Base-by-base conservation (phyloP, 2,329 filamentous ascomycete species). In the Botryotinia globosa region DNA sequence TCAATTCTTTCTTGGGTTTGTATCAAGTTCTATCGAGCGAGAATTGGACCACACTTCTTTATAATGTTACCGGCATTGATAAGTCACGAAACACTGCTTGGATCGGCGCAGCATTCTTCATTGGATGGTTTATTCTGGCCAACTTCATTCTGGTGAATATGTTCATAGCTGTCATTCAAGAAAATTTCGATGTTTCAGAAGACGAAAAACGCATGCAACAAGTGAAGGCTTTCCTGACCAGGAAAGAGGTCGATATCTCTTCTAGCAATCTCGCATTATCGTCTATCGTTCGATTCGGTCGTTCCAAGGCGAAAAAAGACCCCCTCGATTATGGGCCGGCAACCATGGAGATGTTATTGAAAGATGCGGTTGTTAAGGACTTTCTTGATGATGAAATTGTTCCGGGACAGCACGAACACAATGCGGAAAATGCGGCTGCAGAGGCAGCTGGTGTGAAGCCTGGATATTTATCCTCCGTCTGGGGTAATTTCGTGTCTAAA, bases 141-240 rank as follows among this genome's bases (percentile, higher is more conserved):
- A 98, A 97, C 82, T 95, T 98, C 81, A 97, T 99, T 83, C 88
- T 98, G 74, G 84, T 99, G 84, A 99, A 98, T 80, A 99, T 99
- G 96, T 99, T 99, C 85, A 98, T 99, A 92, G 96, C 96, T 86
- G 96, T 99, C 83, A 99, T 99, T 76, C 96, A 99, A 82, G 96
- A 99, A 81, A 99, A 97, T 80, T 99, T 99, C 81, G 96, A 99
- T 83, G 94, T 99, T 39, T 97, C 94, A 5, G 96, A 99, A 81
- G 97, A 99, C 80, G 94, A 98, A 81, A 99, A 99, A 83, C 94
- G 97, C 32, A 84, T 98, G 74, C 94, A 98, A 81, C 97, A 99
- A 83, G 94, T 99, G 74, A 95, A 94, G 79, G 93, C 95, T 1
- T 99, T 98, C 78, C 85, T 99, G 62, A 93, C 97, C 80, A 90